Base-by-base conservation (phyloP, 73 alveolate genomes). In the Effrenium voratum region DNA sequence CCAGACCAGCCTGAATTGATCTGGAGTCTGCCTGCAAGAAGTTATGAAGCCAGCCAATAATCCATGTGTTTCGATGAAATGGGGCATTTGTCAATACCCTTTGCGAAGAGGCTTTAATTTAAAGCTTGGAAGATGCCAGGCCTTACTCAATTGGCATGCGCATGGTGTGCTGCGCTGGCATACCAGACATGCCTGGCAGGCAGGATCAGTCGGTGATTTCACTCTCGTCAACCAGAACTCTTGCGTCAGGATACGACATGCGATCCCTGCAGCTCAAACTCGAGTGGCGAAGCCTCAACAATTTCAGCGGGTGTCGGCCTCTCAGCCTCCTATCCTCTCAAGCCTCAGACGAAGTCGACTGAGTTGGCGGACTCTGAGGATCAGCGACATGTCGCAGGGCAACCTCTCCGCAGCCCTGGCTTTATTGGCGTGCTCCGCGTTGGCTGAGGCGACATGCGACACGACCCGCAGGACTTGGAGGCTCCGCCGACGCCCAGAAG, bases 141-240 rank as follows among this genome's bases (percentile, higher is more conserved):
- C 76, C 97, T 36, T 90, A 90, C n/a, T 90, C 97, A 41, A 90
- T 90, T n/a, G 97, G 97, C 5, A 90, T 90, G 97, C 66, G 66
- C 97, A 90, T 90, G 97, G 97, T 90, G 32, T 90, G 88, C 43
- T 79, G 76, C 0, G 97, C 97, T 40, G 97, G 97, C 41, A 76
- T 90, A n/a, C 97, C 97, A 34, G 97, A 90, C 40, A 59, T 90
- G 55, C 97, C 97, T 24, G 97, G 97, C 88, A 90, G 92, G 92
- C 26, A 13, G 79, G 10, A 8, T 30, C 79, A 1, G 79, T 55
- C 22, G 68, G 30, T 15, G 22, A 57, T 57, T 57, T 1, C 72
- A 30, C n/a, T 2, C 72, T 57, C 72, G n/a, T 57, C 72, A 8
- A 52, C 19, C 63, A 52, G 63, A 52, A 52, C 63, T 52, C 63